These are phyloP conservation scores for Neckera pumila DNA, from an alignment of 225 moss, liverwort and hornwort species.

Conservation along the genomic window DNA sequence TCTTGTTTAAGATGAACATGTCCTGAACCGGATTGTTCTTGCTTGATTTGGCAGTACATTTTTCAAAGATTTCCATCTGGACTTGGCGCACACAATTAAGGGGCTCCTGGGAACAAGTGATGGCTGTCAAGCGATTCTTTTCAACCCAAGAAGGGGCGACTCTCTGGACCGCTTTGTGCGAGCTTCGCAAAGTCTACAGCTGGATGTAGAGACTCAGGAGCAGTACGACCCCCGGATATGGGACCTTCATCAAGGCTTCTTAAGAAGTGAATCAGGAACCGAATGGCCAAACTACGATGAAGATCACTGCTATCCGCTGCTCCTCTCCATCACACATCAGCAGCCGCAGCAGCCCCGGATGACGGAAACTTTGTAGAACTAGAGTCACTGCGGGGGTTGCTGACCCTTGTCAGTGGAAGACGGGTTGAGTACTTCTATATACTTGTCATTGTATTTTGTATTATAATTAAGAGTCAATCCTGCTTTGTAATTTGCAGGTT, in stretches of 20 bases:
- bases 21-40: background rate
- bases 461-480: background rate
- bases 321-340: slow-evolving; percentile 34
- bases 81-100: slow-evolving; percentile 66
- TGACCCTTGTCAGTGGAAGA: background rate
- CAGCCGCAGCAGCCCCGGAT: background rate
- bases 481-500: background rate
- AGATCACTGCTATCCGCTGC: slow-evolving; percentile 75
- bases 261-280: slow-evolving; percentile 15
- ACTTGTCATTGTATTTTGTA: background rate
- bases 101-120: slow-evolving; percentile 41
- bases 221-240: slow-evolving; percentile 63
- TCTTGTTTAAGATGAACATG: background rate
- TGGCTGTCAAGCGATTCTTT: slow-evolving; percentile 55
- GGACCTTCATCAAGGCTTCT: slow-evolving; percentile 50
- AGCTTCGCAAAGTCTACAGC: slow-evolving; percentile 31
- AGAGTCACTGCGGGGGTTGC: background rate
- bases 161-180: slow-evolving; percentile 57
- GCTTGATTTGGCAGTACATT: slow-evolving; percentile 49
- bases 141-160: slow-evolving; percentile 69
- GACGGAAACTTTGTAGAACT: background rate
- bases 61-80: slow-evolving; percentile 70
- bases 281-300: slow-evolving; percentile 76
- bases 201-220: slow-evolving; percentile 46
- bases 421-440: background rate